Evolutionary conservation across 2,329 filamentous ascomycete genomes (phyloP), one percentile per base, ranked within the genome.

Genomic region (Monilinia vaccinii-corymbosi): DNA sequence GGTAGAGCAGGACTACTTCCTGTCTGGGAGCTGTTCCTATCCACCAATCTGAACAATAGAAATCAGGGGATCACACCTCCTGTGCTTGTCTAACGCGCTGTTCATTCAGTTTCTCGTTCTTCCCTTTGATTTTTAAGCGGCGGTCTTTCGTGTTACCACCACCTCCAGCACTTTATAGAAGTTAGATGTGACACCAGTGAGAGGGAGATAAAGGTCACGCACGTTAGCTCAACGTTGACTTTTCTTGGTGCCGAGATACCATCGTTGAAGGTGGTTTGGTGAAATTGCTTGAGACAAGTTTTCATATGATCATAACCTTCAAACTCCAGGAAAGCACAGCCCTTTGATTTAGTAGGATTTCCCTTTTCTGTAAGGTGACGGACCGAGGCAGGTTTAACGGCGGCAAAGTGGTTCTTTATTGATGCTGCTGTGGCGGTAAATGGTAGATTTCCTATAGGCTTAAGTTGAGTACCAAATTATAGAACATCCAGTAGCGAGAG

Each of bases 171-270:
- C 87, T 90, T 58, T 32, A 42, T 13, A 28, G 18, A 40, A 55
- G 44, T 44, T 6, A 53, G 25, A 58, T 52, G 10, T 28, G 50
- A 42, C 25, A 61, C 18, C 53, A 58, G 51, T 45, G 57, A 55
- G 18, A 58, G 45, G 23, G 8, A 23, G 32, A 48, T 32, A 60
- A 16, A 38, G 44, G 3, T 16, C 42, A 81, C 85, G 74, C 74
- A 91, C 81, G 91, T 96, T 66, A 97, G 76, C 76, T 97, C 93
- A 31, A 97, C 89, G 71, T 96, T 97, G 69, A 97, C 95, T 75
- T 86, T 88, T 68, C 93, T 80, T 56, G 85, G 76, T 18, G 77
- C 72, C 46, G 75, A 78, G 18, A 74, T 63, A 64, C 78, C 76
- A 74, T 85, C 78, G 71, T 78, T 74, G 71, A 97, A 95, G 64